Evolutionary conservation across 148 eudicot species (phyloP).

Genomic region (Camellia japonica): DNA sequence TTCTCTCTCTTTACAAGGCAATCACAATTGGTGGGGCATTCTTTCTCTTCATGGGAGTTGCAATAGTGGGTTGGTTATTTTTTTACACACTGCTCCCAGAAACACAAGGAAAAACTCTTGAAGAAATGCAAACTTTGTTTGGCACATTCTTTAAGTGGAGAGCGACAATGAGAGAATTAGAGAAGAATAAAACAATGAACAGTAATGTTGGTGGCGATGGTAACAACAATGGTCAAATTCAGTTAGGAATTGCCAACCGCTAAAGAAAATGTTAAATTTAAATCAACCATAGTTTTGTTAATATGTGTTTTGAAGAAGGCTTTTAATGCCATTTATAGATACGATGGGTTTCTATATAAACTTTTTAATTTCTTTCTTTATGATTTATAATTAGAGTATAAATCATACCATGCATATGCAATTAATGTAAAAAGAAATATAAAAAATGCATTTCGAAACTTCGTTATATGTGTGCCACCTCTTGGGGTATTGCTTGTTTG

Average conservation of each 20-base stretch:
- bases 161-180: slow-evolving; percentile 21
- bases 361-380: no score
- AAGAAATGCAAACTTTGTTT: slow-evolving; percentile 46
- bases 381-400: no score
- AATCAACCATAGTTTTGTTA: no score
- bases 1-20: slow-evolving; percentile 21
- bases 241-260: not conserved
- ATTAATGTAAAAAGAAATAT: no score
- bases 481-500: no score
- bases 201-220: not conserved
- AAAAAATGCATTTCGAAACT: no score
- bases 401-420: no score
- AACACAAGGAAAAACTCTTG: slow-evolving; percentile 47
- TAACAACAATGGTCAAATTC: not conserved
- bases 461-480: no score
- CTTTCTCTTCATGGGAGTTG: slow-evolving; percentile 36
- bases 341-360: no score
- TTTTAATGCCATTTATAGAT: no score
- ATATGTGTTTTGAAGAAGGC: no score
- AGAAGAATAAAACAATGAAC: not conserved
- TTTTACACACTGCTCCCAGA: slow-evolving; percentile 42
- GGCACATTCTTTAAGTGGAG: slow-evolving; percentile 49
- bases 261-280: no score
- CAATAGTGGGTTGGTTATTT: slow-evolving; percentile 36
- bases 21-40: slow-evolving; percentile 42